Evolutionary conservation across 1,139 yeast species (phyloP), one percentile per base, ranked within the genome.

Genomic region (Geotrichum phurueaensis): DNA sequence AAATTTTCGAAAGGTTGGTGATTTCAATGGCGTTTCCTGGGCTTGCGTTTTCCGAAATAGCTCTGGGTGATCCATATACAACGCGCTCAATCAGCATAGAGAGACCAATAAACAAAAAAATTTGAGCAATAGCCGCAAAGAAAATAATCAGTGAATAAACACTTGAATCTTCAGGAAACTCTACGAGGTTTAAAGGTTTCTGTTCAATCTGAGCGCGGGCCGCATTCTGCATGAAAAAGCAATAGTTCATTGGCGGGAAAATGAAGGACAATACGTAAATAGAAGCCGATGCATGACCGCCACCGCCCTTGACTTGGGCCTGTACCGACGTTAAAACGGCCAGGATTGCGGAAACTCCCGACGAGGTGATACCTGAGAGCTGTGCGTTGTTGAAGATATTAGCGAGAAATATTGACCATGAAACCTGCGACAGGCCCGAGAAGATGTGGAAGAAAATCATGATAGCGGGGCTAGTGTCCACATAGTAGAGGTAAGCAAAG

Each of bases 201-300:
- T 59, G 55, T 2, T 54, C 62, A 22, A 64, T 62, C 60, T 73
- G 73, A 65, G 66, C 72, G 27, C 74, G 59, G 3, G 75, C 67
- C 22, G 68, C 60, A 20, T 70, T 66, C 23, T 73, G 70, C 27
- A 72, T 59, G 60, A 69, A 73, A 58, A 68, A 73, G 25, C 72
- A 65, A 60, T 72, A 74, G 61, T 70, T 71, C 69, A 72, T 69
- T 2, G 76, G 76, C 13, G 77, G 76, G 63, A 74, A 74, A 13
- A 74, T 54, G 54, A 70, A 68, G 3, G 75, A 69, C 31, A 75
- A 63, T 0, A 67, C 70, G 54, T 72, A 71, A 7, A 71, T 67
- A 0, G 71, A 68, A 5, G 67, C 73, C 9, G 66, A 55, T 23
- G 65, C 61, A 55, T 64, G 65, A 18, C 69, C 66, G 1, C 72